phyloP scores from a whole-genome alignment of 2,329 filamentous ascomycete species.

The Fusarium nurragi region DNA sequence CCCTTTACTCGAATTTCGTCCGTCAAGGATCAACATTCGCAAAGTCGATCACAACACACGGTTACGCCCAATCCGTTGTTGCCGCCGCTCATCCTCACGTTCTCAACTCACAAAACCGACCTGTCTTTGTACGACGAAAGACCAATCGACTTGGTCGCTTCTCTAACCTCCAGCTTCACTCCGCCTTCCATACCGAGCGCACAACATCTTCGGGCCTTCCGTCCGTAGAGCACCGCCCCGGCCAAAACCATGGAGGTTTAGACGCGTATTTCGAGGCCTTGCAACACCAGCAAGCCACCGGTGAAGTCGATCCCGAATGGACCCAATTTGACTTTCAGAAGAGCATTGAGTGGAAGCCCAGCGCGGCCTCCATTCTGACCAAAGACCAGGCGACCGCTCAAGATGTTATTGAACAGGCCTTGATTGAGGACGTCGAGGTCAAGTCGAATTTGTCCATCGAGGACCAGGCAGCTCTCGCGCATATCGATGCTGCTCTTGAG shows the following conservation, averaged over 20 bases:
- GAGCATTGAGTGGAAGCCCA: conserved; percentile 87
- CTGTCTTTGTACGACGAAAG: conserved; percentile 68
- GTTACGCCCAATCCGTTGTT: conserved; percentile 97
- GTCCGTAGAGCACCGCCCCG: conserved; percentile 63
- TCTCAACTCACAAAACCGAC: conserved; percentile 77
- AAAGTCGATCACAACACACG: conserved; percentile 96
- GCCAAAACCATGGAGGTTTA: conserved; percentile 70
- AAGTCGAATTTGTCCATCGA: conserved; percentile 55
- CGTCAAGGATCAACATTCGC: conserved; percentile 86
- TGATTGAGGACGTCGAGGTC: conserved; percentile 50
- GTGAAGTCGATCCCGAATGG: conserved; percentile 81
- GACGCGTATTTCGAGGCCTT: conserved; percentile 93
- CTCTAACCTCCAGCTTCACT: conserved; percentile 71
- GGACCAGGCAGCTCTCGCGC: conserved; percentile 72
- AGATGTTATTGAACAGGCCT: conserved; percentile 47
- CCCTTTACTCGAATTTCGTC: conserved; percentile 82
- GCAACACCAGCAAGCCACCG: conserved; percentile 76
- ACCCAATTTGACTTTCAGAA: conserved; percentile 90
- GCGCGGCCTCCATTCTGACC: conserved; percentile 64
- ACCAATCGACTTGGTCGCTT: conserved; percentile 65
- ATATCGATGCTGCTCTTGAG: conserved; percentile 86
- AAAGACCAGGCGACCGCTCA: conserved; percentile 63
- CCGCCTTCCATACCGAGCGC: conserved; percentile 75
- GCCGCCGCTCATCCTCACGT: conserved; percentile 85
- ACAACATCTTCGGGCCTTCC: conserved; percentile 58